Evolutionary conservation across 1,284 basidiomycete genomes (phyloP).

Genomic region (Wallemia hederae): DNA sequence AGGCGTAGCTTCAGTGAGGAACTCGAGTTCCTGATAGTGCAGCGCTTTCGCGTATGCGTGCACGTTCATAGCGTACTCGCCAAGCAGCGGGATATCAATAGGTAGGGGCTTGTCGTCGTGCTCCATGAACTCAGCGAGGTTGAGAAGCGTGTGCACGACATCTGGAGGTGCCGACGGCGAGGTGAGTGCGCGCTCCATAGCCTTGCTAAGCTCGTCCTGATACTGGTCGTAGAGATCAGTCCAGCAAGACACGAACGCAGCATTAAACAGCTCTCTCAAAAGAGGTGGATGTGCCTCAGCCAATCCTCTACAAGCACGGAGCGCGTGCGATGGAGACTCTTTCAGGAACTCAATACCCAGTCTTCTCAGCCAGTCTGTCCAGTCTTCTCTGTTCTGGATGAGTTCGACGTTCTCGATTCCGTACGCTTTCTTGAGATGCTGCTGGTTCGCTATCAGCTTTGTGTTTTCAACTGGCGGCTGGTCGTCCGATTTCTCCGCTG

Average conservation of each 20-base stretch:
- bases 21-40: slow-evolving; percentile 97
- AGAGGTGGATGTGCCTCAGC: slow-evolving; percentile 76
- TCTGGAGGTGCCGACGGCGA: slow-evolving; percentile 54
- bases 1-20: slow-evolving; percentile 64
- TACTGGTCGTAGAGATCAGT: slow-evolving; percentile 83
- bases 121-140: slow-evolving; percentile 98
- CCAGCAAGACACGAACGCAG: slow-evolving; percentile 96
- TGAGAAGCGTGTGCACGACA: slow-evolving; percentile 73
- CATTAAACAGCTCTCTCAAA: slow-evolving; percentile 86
- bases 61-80: slow-evolving; percentile 76
- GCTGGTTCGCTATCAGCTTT: slow-evolving; percentile 86
- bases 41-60: slow-evolving; percentile 92
- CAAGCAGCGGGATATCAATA: slow-evolving; percentile 74
- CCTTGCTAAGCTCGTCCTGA: slow-evolving; percentile 79
- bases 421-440: slow-evolving; percentile 92
- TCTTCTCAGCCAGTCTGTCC: slow-evolving; percentile 84
- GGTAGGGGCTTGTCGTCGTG: slow-evolving; percentile 91
- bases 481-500: slow-evolving; percentile 11
- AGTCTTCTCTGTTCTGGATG: slow-evolving; percentile 49
- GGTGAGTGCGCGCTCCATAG: slow-evolving; percentile 67
- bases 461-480: slow-evolving; percentile 36
- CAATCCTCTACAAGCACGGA: slow-evolving; percentile 78
- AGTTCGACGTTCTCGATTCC: slow-evolving; percentile 42
- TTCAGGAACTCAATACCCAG: slow-evolving; percentile 92
- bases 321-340: slow-evolving; percentile 86